Evolutionary conservation across 2,329 filamentous ascomycete genomes (phyloP), one percentile per base, ranked within the genome.

Genomic region (Sporothrix mexicana): DNA sequence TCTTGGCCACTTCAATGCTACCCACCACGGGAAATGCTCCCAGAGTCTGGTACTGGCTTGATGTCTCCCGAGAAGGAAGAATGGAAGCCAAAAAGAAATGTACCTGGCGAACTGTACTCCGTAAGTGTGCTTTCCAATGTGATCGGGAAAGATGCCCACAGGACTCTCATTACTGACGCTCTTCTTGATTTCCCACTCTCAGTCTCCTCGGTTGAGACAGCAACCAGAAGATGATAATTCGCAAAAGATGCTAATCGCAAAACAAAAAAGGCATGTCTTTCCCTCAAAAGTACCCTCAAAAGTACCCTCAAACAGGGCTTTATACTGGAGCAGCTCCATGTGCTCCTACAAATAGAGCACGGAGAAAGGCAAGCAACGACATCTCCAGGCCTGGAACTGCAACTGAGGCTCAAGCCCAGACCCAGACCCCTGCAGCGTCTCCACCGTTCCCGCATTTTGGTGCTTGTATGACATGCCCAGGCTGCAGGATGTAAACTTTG

Each of bases 371-470:
- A n/a, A 23, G n/a, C 47, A 20, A 30, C 68, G 6, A 59, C 67
- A 57, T 47, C 30, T 30, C 17, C n/a, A 57, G 66, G 20, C 51
- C 67, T 69, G 49, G 66, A 55, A 69, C 66, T 43, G 66, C 15
- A 25, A 41, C 45, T 43, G 30, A 25, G 20, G 51, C 67, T 17
- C 36, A 57, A 45, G 51, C n/a, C 30, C 67, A 43, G 67, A 25
- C 49, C 45, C 47, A 13, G 25, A 55, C 36, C 67, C 67, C 51
- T 59, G 67, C 51, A 69, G 57, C 23, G 51, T 57, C 36, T 23
- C 47, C 30, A 53, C 49, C 49, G 49, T 13, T 69, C 67, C 67
- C 67, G 67, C 67, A 57, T 59, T 43, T 43, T 41, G 36, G 36
- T 69, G 51, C 51, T 13, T 57, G 51, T 53, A 57, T 53, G 51